Evolutionary conservation across 129 eudicot species (phyloP), one percentile per base, ranked within the genome.

Genomic region (Flaveria ramosissima): DNA sequence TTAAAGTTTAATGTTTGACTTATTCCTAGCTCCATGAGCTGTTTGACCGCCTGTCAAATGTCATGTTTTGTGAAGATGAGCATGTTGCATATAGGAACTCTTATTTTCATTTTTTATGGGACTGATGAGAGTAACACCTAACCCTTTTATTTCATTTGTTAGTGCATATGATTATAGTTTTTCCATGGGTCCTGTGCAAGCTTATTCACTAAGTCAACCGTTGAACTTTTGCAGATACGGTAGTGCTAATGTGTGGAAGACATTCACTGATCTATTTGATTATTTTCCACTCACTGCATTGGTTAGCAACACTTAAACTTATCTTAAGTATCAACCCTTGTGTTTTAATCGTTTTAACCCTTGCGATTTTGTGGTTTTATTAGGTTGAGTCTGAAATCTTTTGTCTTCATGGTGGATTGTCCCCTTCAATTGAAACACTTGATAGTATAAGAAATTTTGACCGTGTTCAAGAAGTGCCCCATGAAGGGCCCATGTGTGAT

Each of bases 401-500:
- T 82, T 92, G 97, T 81, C 90, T 92, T 46, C 97, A 92, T 82
- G 97, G 97, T 66, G 97, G 97, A 72, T 81, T 92, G 78, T 92
- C 97, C 3, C 97, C 97, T 42, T 92, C 97, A 9, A 86, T 92
- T 76, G 97, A 92, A 77, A 92, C 91, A 16, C 96, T 92, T 52
- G 97, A 92, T 66, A 88, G 83, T 69, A 89, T 92, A 65, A 83
- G 97, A 19, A 89, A 89, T 72, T 89, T 92, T 62, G 97, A 92
- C 21, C 93, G 97, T 70, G 92, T 92, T 74, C 97, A 92, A 89
- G 97, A 92, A 81, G 97, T 92, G 53, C 97, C 97, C n/a, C 97
- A 92, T 15, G 97, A 92, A 83, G 97, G 97, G 12, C 89, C 97
- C 71, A 92, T 92, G 97, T 92, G 97, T 81, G 97, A 92, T 73